Base-by-base conservation (phyloP, 1,139 yeast genomes). In the Insectozyma bohioensis region DNA sequence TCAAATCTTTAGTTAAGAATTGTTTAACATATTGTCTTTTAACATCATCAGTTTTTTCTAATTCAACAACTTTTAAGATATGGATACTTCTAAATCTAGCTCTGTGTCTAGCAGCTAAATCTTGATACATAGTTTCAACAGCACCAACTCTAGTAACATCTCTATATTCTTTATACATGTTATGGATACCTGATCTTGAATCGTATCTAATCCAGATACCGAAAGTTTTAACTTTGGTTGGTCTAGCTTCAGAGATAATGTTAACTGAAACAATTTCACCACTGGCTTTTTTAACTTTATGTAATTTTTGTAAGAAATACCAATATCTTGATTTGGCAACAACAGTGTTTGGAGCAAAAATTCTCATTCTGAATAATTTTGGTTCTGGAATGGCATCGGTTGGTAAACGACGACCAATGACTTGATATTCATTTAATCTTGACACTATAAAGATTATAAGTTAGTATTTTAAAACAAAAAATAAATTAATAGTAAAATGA, bases 71-170 rank as follows among this genome's bases (percentile, higher is more conserved):
- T 88, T 92, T 92, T 69, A 84, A 80, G 72, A 84, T 87, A 87
- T 92, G 98, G 74, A 92, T 86, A 58, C 92, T 84, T 85, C 98
- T 87, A 82, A 92, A 92, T 82, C 99, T 88, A 67, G 98, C 94
- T 85, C 98, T 88, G 95, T 92, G 99, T 80, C 98, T 92, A 58
- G 98, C 97, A 75, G 99, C 99, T 84, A 92, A 85, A 75, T 94
- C 98, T 75, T 86, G 92, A 94, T 92, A 92, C 84, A 92, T 85
- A 69, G 95, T 80, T 73, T 86, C 95, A 67, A 92, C 97, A 59
- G 98, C 98, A 72, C 88, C 95, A 52, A 88, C 95, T 80, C 99
- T 94, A 78, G 97, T 77, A 60, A 90, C 95, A 63, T 92, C 98
- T 78, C 98, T 90, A 94, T 88, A 87, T 81, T 92, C 99, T 87